Evolutionary conservation across 345 rosid species (phyloP).

Genomic region (Angophora floribunda): DNA sequence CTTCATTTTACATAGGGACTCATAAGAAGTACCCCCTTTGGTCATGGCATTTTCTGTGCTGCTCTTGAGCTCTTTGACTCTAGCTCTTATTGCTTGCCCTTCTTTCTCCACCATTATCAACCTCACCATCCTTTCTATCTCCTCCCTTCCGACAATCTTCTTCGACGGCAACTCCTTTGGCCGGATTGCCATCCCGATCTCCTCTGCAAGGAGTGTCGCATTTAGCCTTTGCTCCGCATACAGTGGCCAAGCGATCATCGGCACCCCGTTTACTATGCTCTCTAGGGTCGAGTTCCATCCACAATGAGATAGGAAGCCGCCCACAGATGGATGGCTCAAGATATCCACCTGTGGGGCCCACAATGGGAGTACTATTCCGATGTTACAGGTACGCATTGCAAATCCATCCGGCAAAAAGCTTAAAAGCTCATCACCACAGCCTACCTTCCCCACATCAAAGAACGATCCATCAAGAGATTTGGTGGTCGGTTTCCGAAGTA

Average conservation of each 20-base stretch:
- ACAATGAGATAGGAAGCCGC: conserved; percentile 59
- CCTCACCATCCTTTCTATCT: conserved; percentile 28
- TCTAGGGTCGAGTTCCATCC: conserved; percentile 76
- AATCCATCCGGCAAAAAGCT: conserved; percentile 55
- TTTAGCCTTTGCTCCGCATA: conserved; percentile 48
- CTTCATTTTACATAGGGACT: conserved; percentile 1
- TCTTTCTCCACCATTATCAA: conserved; percentile 34
- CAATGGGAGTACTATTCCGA: conserved; percentile 28
- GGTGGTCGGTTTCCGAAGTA: conserved; percentile 27
- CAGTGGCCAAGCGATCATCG: conserved; percentile 52
- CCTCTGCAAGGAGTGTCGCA: conserved; percentile 35
- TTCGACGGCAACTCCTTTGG: conserved; percentile 2
- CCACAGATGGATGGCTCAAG: conserved; percentile 42
- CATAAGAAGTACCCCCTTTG: conserved; percentile 21
- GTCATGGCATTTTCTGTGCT: conserved; percentile 16
- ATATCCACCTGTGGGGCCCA: conserved; percentile 68
- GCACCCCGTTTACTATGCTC: conserved; percentile 35
- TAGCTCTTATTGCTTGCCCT: conserved; percentile 25
- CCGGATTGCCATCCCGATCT: conserved; percentile 28
- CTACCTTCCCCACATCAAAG: neutral
- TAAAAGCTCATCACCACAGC: neutral
- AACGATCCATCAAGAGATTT: conserved; percentile 9
- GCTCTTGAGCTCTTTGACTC: conserved; percentile 17
- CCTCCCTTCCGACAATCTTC: conserved; percentile 24
- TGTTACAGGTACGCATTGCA: conserved; percentile 5